Base-by-base conservation (phyloP, 306 rosid species). In the Oemleria cerasiformis region DNA sequence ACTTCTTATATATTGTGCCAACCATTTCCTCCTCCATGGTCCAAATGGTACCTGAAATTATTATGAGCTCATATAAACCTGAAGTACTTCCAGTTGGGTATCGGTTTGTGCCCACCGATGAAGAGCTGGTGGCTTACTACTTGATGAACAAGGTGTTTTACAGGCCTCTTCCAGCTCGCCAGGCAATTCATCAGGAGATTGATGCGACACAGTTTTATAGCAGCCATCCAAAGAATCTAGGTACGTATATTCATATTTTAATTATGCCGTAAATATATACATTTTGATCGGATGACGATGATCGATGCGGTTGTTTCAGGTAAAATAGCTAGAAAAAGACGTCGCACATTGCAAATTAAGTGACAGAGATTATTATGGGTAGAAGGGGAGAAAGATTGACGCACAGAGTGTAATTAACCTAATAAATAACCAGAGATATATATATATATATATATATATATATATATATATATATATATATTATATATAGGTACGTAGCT, bases 81-180 rank as follows among this genome's bases (percentile, higher is more conserved):
- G 65, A 64, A 1, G 65, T 70, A 21, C 61, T 70, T 0, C 74
- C 74, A 3, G 65, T 70, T 0, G 74, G 74, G 10, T 70, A 55
- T 42, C 56, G 74, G 65, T 70, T 70, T 25, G 57, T 21, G 74
- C 74, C 74, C 23, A 70, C 74, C 1, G 74, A 70, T 11, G 42
- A 56, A 25, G 74, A 56, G 43, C 48, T 70, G 17, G 42, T 56
- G 8, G 57, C 5, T 14, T 41, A 70, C 54, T 70, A 70, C 43
- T 54, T 70, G 5, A 56, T 70, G 65, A 70, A 56, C 54, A 70
- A 70, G 47, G 74, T 36, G n/a, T 41, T 4, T 5, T 16, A 15
- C 3, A 58, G 54, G 63, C 10, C 43, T 15, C 43, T 70, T 2
- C 65, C 74, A 9, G 65, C 20, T 21, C 43, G 55, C 10, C 63